phyloP scores from a whole-genome alignment of 1,139 yeast genomes.

The Casaregolazyma suthepensis region DNA sequence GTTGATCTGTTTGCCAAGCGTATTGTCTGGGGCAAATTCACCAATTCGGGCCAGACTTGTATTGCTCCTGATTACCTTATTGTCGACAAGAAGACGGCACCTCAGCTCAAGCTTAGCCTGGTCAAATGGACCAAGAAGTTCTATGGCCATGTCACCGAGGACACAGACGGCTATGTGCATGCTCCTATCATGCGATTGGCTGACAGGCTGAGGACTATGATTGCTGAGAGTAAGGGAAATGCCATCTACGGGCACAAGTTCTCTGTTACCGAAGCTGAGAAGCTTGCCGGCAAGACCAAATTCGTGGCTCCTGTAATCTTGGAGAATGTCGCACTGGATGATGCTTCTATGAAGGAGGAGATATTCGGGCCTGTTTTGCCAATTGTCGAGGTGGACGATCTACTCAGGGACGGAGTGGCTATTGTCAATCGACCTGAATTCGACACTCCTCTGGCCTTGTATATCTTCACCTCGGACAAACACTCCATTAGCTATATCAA shows the following conservation, averaged over 20 bases:
- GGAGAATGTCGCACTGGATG: constrained; percentile 52
- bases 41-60: constrained; percentile 88
- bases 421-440: constrained; percentile 43
- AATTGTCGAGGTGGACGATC: constrained; percentile 48
- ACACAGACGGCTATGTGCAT: constrained; percentile 47
- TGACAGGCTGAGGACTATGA: constrained; percentile 41
- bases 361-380: constrained; percentile 87
- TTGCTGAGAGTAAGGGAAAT: constrained; percentile 53
- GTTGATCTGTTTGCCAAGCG: constrained; percentile 56
- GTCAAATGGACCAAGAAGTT: constrained; percentile 42
- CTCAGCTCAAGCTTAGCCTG: constrained; percentile 46
- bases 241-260: constrained; percentile 24
- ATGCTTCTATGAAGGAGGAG: constrained; percentile 69
- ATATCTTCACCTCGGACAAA: constrained; percentile 57
- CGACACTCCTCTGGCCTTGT: constrained; percentile 86
- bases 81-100: constrained; percentile 53
- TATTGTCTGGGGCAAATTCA: constrained; percentile 69
- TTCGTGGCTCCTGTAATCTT: constrained; percentile 74
- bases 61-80: constrained; percentile 80
- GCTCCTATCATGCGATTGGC: constrained; percentile 58
- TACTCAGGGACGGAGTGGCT: constrained; percentile 43
- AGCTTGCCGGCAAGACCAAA: constrained; percentile 28
- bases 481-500: constrained; percentile 49
- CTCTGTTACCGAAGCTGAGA: background rate
- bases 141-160: constrained; percentile 38